Conservation (phyloP, 2,329 filamentous ascomycete genomes). For the Colletotrichum echinochloae region DNA sequence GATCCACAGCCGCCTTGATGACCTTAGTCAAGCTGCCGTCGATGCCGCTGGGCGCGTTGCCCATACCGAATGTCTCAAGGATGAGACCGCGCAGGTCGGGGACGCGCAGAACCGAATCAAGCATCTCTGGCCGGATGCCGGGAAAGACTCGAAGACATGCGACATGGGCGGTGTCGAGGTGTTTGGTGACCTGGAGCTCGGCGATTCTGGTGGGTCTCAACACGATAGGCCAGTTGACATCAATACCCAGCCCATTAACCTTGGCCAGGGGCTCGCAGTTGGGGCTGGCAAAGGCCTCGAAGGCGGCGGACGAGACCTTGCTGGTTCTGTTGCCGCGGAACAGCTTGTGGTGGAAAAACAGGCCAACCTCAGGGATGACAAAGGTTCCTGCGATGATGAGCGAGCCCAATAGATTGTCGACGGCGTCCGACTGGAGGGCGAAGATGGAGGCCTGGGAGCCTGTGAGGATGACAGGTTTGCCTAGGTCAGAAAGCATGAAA, state of each 20-base stretch:
- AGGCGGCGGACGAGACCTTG: slow-evolving; percentile 88
- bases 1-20: slow-evolving; percentile 79
- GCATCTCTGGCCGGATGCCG: slow-evolving; percentile 92
- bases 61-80: slow-evolving; percentile 92
- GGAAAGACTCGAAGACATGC: slow-evolving; percentile 92
- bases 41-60: slow-evolving; percentile 86
- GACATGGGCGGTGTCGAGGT: slow-evolving; percentile 87
- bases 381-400: slow-evolving; percentile 93
- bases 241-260: slow-evolving; percentile 83
- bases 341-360: slow-evolving; percentile 93
- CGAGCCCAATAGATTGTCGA: slow-evolving; percentile 89
- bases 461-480: slow-evolving; percentile 91
- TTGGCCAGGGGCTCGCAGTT: slow-evolving; percentile 85
- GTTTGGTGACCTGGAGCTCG: slow-evolving; percentile 78
- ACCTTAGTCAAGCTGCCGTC: slow-evolving; percentile 84
- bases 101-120: slow-evolving; percentile 83
- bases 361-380: slow-evolving; percentile 90
- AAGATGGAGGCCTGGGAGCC: slow-evolving; percentile 88
- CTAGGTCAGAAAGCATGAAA: slow-evolving; percentile 92
- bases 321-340: slow-evolving; percentile 90
- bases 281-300: slow-evolving; percentile 89
- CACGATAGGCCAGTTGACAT: slow-evolving; percentile 84
- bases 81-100: slow-evolving; percentile 85
- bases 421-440: slow-evolving; percentile 89
- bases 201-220: slow-evolving; percentile 79